phyloP scores from a whole-genome alignment of 768 basidiomycete genomes.

The Trametes cinnabarina region DNA sequence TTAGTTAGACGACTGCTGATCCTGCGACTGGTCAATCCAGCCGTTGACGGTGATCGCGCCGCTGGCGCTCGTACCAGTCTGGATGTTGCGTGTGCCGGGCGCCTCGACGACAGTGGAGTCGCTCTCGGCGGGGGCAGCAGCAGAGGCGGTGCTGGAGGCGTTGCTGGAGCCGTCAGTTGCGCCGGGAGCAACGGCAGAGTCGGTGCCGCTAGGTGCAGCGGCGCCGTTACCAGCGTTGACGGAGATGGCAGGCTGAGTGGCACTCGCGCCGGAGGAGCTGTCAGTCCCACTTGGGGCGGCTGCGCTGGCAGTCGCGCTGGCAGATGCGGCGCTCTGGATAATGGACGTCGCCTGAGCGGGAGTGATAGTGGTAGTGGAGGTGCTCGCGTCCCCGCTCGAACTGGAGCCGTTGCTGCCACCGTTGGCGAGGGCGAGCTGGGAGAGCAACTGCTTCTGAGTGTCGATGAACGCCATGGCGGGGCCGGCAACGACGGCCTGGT shows the following conservation, averaged over 20 bases:
- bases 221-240: constrained; percentile 18
- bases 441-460: constrained; percentile 50
- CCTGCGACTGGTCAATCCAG: constrained; percentile 28
- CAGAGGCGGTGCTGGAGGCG: constrained; percentile 3
- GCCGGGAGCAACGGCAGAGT: constrained; percentile 18
- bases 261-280: constrained; percentile 15
- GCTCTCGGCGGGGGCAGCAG: constrained; percentile 22
- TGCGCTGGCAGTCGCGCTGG: constrained; percentile 7
- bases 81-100: constrained; percentile 39
- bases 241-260: constrained; percentile 13
- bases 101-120: constrained; percentile 24
- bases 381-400: constrained; percentile 15
- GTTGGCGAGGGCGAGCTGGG: constrained; percentile 40
- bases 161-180: constrained; percentile 18
- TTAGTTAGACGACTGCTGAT: constrained; percentile 1
- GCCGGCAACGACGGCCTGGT: constrained; percentile 61
- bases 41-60: constrained; percentile 48
- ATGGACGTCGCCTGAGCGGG: constrained; percentile 30
- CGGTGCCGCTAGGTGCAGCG: neutral
- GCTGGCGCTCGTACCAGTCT: constrained; percentile 42
- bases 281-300: constrained; percentile 14
- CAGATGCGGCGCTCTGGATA: constrained; percentile 28
- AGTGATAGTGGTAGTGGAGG: constrained; percentile 22
- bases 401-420: constrained; percentile 19
- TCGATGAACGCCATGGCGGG: constrained; percentile 70